Evolutionary conservation across 768 basidiomycete species (phyloP).

Genomic region (Lentinula edodes): DNA sequence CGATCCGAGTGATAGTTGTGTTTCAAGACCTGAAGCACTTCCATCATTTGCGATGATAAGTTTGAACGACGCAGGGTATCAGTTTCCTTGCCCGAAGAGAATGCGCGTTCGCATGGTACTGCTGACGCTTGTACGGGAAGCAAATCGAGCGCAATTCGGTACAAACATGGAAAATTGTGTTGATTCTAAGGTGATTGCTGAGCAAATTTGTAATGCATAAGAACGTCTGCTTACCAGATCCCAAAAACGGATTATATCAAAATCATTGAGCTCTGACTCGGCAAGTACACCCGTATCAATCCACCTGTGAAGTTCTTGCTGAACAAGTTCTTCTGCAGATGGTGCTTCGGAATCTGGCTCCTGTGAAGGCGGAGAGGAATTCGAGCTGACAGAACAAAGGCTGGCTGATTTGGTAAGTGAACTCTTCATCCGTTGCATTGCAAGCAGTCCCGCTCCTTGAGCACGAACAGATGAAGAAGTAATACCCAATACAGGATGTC

Average conservation of each 20-base stretch:
- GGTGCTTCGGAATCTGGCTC: not conserved
- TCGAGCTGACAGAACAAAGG: not conserved
- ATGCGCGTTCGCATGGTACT: constrained; percentile 25
- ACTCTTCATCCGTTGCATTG: not conserved
- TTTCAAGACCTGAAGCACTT: constrained; percentile 26
- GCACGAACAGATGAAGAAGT: not conserved
- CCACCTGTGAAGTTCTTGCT: not conserved
- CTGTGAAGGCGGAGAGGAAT: not conserved
- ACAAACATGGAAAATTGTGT: constrained; percentile 15
- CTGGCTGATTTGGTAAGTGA: not conserved
- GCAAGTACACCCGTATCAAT: not conserved
- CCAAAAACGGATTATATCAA: not conserved
- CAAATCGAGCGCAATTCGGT: constrained; percentile 18
- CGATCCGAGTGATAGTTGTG: constrained; percentile 18
- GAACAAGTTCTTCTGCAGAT: not conserved
- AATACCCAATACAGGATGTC: not conserved
- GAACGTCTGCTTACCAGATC: not conserved
- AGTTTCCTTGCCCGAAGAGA: constrained; percentile 27
- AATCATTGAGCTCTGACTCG: not conserved
- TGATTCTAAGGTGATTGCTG: not conserved
- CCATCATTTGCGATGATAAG: constrained; percentile 17
- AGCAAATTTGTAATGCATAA: not conserved
- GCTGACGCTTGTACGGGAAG: constrained; percentile 23
- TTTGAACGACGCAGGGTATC: constrained; percentile 16
- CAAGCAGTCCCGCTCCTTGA: not conserved